Base-by-base conservation (phyloP, 2,329 filamentous ascomycete genomes). In the Dactylonectria estremocensis region DNA sequence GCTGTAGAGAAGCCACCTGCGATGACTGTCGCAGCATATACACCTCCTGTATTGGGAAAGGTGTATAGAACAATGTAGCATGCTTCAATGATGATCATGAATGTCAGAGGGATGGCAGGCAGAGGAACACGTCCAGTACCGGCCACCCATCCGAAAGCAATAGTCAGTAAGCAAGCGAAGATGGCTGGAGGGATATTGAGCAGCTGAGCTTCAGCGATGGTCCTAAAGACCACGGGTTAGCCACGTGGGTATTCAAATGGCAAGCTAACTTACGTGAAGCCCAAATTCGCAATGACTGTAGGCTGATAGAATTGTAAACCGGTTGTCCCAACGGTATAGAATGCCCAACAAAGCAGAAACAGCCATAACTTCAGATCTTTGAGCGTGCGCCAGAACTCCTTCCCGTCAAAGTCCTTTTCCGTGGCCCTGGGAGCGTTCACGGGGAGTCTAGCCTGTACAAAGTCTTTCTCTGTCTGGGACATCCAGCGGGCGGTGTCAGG, bases 171-270 rank as follows among this genome's bases (percentile, higher is more conserved):
- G 45, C 85, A 77, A 2, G 80, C 79, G 10, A 82, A 74, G 14
- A 83, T 76, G 0, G 84, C 81, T 24, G 83, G 83, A 1, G 84
- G 84, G 14, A 87, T 79, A 67, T 86, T 87, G 52, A 87, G 82
- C 0, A 87, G 80, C 68, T 87, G 85, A 3, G 82, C 81, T 53
- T 80, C 75, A 1, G 83, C 84, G 53, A 87, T 85, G 10, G 78
- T 81, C 18, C 80, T 84, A 37, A 3, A 16, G n/a, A 20, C 14
- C 18, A 46, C 43, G 35, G 60, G 37, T 55, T 20, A 43, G 37
- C n/a, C 24, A 6, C 20, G 8, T 46, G 18, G 6, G 5, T 13
- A 45, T 5, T 5, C 11, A 24, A 14, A 16, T 40, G 22, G 20
- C 13, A 59, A 46, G 10, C 64, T 33, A 60, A 61, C 79, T 71